A percentile compares a stretch with the other conserved stretches of the same genome.
phyloP scores from a whole-genome alignment of 805 yeast species.

The Grigorovia jiainica region DNA sequence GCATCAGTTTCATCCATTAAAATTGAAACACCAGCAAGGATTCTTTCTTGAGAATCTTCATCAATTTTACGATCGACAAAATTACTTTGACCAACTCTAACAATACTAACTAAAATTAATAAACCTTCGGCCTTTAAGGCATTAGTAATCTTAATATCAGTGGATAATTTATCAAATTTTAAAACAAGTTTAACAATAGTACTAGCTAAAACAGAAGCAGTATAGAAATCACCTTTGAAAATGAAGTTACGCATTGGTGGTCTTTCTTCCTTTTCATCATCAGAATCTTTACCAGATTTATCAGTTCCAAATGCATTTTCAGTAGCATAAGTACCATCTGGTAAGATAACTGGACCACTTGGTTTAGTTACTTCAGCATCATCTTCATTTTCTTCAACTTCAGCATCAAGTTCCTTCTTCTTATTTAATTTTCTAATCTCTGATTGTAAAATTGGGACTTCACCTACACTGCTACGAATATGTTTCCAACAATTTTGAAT shows the following conservation, averaged over 20 bases:
- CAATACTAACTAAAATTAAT: conserved; percentile 81
- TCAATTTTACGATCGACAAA: conserved; percentile 69
- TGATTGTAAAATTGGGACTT: conserved; percentile 76
- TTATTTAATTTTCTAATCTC: conserved; percentile 42
- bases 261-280: conserved; percentile 36
- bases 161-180: conserved; percentile 53
- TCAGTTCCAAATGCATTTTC: conserved; percentile 80
- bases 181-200: conserved; percentile 82
- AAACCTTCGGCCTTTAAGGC: conserved; percentile 92
- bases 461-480: conserved; percentile 76
- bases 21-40: conserved; percentile 75
- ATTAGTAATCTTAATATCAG: conserved; percentile 51
- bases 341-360: conserved; percentile 73
- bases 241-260: conserved; percentile 78
- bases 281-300: conserved; percentile 74
- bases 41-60: conserved; percentile 95
- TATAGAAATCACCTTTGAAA: conserved; percentile 80
- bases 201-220: conserved; percentile 79
- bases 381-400: conserved; percentile 19
- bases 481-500: conserved; percentile 82
- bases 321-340: conserved; percentile 99
- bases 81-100: conserved; percentile 75
- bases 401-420: conserved; percentile 28
- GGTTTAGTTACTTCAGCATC: conserved; percentile 26
- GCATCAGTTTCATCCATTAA: conserved; percentile 51